A percentile compares a stretch with the other conserved stretches of the same genome.
Evolutionary conservation across 1,139 yeast genomes (phyloP).

Genomic region (Petasospora fabianii): DNA sequence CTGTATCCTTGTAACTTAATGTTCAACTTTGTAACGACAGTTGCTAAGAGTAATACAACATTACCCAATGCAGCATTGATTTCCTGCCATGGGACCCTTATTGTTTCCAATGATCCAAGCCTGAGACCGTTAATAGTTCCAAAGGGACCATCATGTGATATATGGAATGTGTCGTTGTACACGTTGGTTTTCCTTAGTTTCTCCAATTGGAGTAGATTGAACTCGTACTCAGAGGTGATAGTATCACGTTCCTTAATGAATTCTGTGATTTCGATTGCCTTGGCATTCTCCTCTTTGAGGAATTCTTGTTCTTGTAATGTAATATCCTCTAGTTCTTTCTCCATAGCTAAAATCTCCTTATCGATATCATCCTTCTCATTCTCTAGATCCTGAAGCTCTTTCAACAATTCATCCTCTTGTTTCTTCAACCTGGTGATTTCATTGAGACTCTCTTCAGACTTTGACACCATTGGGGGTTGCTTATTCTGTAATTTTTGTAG

Average conservation of each 20-base stretch:
- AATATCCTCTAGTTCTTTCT: conserved; percentile 40
- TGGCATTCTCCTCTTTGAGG: conserved; percentile 45
- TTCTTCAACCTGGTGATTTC: conserved; percentile 32
- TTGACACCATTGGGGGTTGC: conserved; percentile 35
- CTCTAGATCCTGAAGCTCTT: conserved; percentile 46
- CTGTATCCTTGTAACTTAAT: conserved; percentile 56
- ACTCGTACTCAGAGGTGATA: conserved; percentile 57
- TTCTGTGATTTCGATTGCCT: conserved; percentile 46
- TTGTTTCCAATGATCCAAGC: conserved; percentile 59
- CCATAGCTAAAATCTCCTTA: conserved; percentile 36
- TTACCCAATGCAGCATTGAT: conserved; percentile 93
- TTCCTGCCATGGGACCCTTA: conserved; percentile 81
- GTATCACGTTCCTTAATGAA: conserved; percentile 54
- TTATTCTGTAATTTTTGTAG: conserved; percentile 64
- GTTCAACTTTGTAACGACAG: conserved; percentile 56
- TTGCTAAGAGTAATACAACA: conserved; percentile 62
- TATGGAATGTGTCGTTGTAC: conserved; percentile 75
- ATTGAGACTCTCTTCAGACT: conserved; percentile 33
- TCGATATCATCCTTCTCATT: conserved; percentile 38
- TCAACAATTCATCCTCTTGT: conserved; percentile 36
- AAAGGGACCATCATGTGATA: conserved; percentile 77
- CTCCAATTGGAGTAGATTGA: conserved; percentile 62
- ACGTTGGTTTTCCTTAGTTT: conserved; percentile 72
- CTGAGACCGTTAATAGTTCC: conserved; percentile 87
- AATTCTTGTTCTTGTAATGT: conserved; percentile 42